These are phyloP conservation scores for Cryphonectria carpinicola DNA, from an alignment of 2,329 filamentous ascomycete species.

Conservation along the genomic window DNA sequence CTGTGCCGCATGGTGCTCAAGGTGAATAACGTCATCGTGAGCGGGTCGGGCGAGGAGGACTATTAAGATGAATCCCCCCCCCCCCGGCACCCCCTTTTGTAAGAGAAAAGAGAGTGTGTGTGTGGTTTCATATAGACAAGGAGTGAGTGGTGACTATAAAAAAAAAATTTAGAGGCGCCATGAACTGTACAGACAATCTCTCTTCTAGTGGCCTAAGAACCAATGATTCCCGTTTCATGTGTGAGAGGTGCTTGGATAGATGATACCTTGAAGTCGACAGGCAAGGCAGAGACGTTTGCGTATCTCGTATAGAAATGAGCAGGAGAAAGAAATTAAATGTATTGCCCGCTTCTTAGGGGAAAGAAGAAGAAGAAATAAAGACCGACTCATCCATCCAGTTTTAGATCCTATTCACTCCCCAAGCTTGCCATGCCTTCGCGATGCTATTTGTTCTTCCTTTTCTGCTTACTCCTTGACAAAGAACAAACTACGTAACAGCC, in stretches of 20 bases:
- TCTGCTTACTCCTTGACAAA: background rate
- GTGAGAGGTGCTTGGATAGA: too few relatives aligned
- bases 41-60: conserved; percentile 84
- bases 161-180: background rate
- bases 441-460: background rate
- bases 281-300: background rate
- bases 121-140: background rate
- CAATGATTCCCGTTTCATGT: too few relatives aligned
- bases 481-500: background rate
- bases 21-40: conserved; percentile 94
- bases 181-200: background rate
- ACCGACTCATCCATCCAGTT: background rate
- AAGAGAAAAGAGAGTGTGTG: background rate
- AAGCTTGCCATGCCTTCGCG: background rate
- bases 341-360: background rate
- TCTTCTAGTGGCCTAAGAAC: background rate
- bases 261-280: background rate
- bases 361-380: background rate
- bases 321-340: too few relatives aligned
- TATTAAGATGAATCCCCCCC: conserved; percentile 58
- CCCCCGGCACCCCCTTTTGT: background rate
- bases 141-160: background rate
- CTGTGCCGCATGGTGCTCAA: conserved; percentile 98
- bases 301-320: background rate
- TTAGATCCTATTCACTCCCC: background rate